Conservation (phyloP, 257 asterid species). For the Handroanthus guayacan region DNA sequence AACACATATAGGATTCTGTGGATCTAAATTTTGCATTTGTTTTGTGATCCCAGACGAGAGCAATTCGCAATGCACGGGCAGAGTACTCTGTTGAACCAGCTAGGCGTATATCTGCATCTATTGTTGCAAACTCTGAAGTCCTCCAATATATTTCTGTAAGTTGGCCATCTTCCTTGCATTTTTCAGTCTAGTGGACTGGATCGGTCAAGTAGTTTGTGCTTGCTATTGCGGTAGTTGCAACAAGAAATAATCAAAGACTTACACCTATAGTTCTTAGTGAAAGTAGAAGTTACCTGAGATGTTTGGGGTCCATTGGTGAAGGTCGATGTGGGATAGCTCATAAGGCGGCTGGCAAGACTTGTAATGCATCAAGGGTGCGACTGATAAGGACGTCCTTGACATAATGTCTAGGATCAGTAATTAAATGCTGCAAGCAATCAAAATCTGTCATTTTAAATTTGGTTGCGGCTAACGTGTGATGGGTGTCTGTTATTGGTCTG, state of each 20-base stretch:
- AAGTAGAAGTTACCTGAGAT: too few species aligned
- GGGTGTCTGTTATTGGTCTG: background rate
- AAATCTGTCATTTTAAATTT: background rate
- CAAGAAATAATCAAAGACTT: too few species aligned
- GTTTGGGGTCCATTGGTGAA: too few species aligned
- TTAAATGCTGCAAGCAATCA: background rate
- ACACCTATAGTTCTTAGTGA: too few species aligned
- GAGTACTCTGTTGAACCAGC: conserved; percentile 99
- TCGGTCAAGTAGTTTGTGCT: conserved; percentile 4
- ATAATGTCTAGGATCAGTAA: too few species aligned
- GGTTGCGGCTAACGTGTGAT: background rate
- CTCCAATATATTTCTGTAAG: conserved; percentile 83
- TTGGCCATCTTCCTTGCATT: conserved; percentile 29
- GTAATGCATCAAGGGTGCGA: too few species aligned
- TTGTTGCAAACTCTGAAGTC: conserved; percentile 89
- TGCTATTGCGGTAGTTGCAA: background rate
- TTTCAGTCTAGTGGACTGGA: background rate
- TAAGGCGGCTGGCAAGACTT: too few species aligned
- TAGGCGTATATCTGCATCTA: conserved; percentile 77
- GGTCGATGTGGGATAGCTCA: too few species aligned
- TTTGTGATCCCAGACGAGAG: conserved; percentile 70
- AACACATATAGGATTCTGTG: conserved; percentile 15
- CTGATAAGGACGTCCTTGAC: background rate
- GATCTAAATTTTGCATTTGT: conserved; percentile 34
- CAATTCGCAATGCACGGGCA: conserved; percentile 94